Conservation (phyloP, 148 eudicot genomes). For the Agrostemma githago region DNA sequence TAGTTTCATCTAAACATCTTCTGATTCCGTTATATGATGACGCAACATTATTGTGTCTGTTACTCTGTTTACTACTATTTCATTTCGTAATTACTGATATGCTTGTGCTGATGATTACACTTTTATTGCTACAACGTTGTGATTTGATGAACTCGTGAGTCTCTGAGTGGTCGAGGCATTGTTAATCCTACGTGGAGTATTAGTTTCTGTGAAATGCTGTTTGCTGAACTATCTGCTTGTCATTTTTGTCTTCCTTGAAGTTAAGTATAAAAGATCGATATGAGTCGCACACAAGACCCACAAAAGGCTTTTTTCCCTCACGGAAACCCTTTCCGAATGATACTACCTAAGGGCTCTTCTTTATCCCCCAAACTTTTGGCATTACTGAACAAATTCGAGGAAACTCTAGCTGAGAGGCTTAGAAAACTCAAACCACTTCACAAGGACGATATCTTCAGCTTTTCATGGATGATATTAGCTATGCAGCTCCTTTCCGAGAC, state of each 20-base stretch:
- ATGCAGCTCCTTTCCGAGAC: constrained; percentile 57
- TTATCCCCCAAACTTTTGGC: constrained; percentile 48
- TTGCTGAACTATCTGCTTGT: constrained; percentile 3
- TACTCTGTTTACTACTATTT: not conserved
- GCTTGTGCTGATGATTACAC: not conserved
- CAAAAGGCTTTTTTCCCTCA: constrained; percentile 56
- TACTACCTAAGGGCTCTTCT: constrained; percentile 56
- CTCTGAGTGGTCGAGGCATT: not conserved
- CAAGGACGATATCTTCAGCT: constrained; percentile 47
- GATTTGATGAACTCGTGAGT: not conserved
- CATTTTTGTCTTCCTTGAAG: constrained; percentile 29
- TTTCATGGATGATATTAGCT: constrained; percentile 76
- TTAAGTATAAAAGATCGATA: constrained; percentile 21
- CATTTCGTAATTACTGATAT: not conserved
- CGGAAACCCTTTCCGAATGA: constrained; percentile 75
- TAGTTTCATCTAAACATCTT: not conserved
- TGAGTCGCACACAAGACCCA: constrained; percentile 80
- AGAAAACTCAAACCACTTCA: constrained; percentile 47
- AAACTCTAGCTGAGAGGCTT: constrained; percentile 51
- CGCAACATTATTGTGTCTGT: not conserved
- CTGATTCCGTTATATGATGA: not conserved
- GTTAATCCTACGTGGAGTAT: not conserved
- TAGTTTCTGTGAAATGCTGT: not conserved
- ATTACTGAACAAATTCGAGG: constrained; percentile 59
- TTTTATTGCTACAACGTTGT: not conserved